These are phyloP conservation scores for Udeniomyces megalosporus DNA, from an alignment of 768 basidiomycete species.

Conservation along the genomic window DNA sequence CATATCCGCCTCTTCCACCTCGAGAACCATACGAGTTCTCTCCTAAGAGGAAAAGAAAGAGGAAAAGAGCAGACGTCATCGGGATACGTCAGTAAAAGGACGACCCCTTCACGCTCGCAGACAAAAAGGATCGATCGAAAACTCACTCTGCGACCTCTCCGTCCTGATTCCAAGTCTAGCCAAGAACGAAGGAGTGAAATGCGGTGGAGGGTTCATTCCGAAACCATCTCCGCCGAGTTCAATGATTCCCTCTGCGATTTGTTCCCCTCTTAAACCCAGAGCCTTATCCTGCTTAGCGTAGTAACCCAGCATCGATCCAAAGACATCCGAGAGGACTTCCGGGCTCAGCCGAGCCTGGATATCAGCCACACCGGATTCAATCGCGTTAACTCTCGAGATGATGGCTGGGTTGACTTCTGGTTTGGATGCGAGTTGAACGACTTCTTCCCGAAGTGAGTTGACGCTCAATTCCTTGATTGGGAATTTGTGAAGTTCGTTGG, in stretches of 20 bases:
- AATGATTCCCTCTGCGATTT: constrained; percentile 43
- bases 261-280: constrained; percentile 35
- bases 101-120: background rate
- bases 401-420: background rate
- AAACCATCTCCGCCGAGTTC: constrained; percentile 45
- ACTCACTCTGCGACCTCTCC: background rate
- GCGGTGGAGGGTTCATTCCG: constrained; percentile 41
- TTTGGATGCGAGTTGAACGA: constrained; percentile 24
- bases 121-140: background rate
- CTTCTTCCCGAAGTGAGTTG: constrained; percentile 36
- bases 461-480: constrained; percentile 48
- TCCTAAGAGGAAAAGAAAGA: background rate
- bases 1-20: no score
- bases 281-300: constrained; percentile 42
- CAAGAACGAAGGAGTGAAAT: constrained; percentile 39
- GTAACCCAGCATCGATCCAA: constrained; percentile 55
- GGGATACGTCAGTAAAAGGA: background rate
- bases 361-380: constrained; percentile 24
- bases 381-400: constrained; percentile 16
- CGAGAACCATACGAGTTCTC: background rate
- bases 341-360: constrained; percentile 32
- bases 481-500: constrained; percentile 45
- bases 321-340: constrained; percentile 43
- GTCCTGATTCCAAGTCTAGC: constrained; percentile 15
- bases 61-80: background rate